These are phyloP conservation scores for Apiospora arundinis DNA, from an alignment of 2,329 filamentous ascomycete species.

Conservation along the genomic window DNA sequence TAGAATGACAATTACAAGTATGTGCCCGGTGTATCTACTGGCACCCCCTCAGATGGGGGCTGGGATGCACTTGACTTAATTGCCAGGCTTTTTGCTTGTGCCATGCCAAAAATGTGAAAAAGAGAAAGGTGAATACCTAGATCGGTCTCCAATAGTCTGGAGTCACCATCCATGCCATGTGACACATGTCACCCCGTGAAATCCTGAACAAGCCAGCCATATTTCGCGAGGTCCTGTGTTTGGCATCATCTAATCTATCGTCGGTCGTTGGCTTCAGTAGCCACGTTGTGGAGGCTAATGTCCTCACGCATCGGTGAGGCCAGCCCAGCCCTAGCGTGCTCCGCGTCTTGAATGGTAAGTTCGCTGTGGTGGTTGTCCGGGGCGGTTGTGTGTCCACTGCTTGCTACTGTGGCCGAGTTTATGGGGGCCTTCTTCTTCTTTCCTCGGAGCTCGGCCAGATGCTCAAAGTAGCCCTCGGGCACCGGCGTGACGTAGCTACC, in stretches of 20 bases:
- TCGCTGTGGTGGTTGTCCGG: constrained; percentile 24
- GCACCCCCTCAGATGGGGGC: not conserved
- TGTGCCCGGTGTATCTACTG: not conserved
- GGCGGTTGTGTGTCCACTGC: constrained; percentile 30
- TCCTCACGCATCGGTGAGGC: constrained; percentile 30
- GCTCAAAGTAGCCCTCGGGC: constrained; percentile 80
- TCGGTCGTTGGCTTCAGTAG: constrained; percentile 25
- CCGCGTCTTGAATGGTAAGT: constrained; percentile 12
- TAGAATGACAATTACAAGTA: not conserved
- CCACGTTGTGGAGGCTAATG: constrained; percentile 36
- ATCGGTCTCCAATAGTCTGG: not conserved
- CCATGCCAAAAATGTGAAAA: not conserved
- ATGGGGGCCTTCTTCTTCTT: constrained; percentile 63
- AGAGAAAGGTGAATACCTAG: not conserved
- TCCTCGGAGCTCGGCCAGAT: constrained; percentile 74
- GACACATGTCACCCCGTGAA: not conserved
- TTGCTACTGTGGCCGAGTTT: constrained; percentile 27
- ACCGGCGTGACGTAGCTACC: constrained; percentile 86
- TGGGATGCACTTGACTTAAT: not conserved
- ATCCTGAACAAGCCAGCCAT: no score
- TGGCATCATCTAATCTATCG: not conserved
- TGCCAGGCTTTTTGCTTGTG: not conserved
- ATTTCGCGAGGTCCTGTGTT: no score
- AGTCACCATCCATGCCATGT: not conserved
- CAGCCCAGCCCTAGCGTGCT: constrained; percentile 23